Evolutionary conservation across 495 filamentous ascomycete genomes (phyloP), one percentile per base, ranked within the genome.

Genomic region (Penicillium lividum): DNA sequence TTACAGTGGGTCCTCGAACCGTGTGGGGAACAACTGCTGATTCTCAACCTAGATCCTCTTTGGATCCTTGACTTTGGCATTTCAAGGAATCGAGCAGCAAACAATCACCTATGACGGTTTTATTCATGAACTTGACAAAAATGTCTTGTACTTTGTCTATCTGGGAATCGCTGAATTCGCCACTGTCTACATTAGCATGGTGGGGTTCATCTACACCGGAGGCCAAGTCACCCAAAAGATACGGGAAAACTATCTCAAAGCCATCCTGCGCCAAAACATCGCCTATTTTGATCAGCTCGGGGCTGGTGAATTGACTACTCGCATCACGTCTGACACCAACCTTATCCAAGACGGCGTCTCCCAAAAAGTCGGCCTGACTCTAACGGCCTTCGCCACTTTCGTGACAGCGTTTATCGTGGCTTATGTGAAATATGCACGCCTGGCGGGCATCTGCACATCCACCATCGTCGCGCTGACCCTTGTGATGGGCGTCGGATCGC

Each of bases 181-280:
- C 30, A 87, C 85, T 0, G 79, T 92, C 48, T 97, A 97, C 67
- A 72, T 93, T 54, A 82, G 86, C 22, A 96, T 91, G 1, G 86
- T 93, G 25, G 90, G 89, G 4, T 97, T 94, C 76, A 95, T 96
- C 64, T 97, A 97, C 68, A 90, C 89, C 0, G 94, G 93, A 56
- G 94, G 97, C 69, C 89, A 95, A 64, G 82, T 93, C 65, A 87
- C 89, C 28, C 85, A 84, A 61, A 93, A 93, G 76, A 91, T 97
- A 62, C 85, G 92, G 43, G 86, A 91, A 68, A 83, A 89, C 52
- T 96, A 96, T 69, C 82, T 97, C 4, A 77, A 82, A 58, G 90
- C 90, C 48, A 93, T 92, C 64, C 78, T 96, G 77, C 84, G 86
- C 46, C 92, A 97, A 67, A 96, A 97, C 72, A 91, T 96, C 68